Evolutionary conservation across 495 filamentous ascomycete species (phyloP), one percentile per base, ranked within the genome.

Genomic region (Penicillium bovifimosum): DNA sequence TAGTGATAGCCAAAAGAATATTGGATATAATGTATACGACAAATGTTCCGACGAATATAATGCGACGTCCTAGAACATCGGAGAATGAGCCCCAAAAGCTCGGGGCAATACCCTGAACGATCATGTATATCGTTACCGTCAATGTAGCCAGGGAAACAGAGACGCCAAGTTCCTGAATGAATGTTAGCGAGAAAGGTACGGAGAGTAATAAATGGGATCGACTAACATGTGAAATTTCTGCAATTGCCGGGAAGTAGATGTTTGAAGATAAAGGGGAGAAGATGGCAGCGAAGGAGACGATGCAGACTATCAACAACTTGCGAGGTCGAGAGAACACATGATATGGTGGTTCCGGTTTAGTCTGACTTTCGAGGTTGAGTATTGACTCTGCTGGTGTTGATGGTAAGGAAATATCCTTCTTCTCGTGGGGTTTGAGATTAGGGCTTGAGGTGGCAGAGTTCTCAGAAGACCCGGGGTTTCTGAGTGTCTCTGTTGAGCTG

Each of bases 211-310:
- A n/a, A n/a, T 14, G 6, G 31, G 11, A 27, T 26, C 0, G 7
- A 59, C 63, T 46, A 5, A 71, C 70, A 39, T 47, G 54, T 17
- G 70, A 69, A 13, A 73, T 64, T 3, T 51, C 56, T 7, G 61
- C 63, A 17, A 92, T 70, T 2, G 85, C 83, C 5, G 87, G 87
- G 53, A 90, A 90, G 65, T 93, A 93, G 36, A 90, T 88, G 58
- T 87, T 88, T 16, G 85, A 85, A 0, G 84, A 87, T 44, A 90
- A 75, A 1, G 86, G 86, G 0, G 86, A 89, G 55, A 73, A 71
- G 31, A 68, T 65, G 48, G 64, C 70, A 0, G 72, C 69, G n/a
- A 70, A 29, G 8, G 69, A 80, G 35, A 84, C 80, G 69, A 92
- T 83, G 54, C 72, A 71, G 13, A 87, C 72, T 52, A 87, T 79